phyloP scores from a whole-genome alignment of 768 basidiomycete species.

The Multifurca ochricompacta region DNA sequence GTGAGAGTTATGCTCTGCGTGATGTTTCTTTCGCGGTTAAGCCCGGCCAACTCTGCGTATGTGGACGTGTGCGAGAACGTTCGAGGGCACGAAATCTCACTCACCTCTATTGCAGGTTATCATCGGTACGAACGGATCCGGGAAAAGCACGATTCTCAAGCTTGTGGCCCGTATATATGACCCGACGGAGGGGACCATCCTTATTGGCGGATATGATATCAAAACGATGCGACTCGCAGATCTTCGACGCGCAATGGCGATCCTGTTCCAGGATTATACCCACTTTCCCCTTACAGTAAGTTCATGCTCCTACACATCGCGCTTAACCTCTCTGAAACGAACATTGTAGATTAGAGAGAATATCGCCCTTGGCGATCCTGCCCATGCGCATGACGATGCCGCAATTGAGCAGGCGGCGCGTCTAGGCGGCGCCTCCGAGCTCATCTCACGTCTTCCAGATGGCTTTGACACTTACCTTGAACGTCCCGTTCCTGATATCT shows the following conservation, averaged over 20 bases:
- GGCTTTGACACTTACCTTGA: constrained; percentile 67
- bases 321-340: neutral
- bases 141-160: constrained; percentile 74
- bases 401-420: constrained; percentile 57
- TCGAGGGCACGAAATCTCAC: neutral
- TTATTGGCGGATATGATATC: constrained; percentile 60
- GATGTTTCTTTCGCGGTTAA: constrained; percentile 64
- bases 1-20: constrained; percentile 43
- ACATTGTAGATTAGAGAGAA: constrained; percentile 60
- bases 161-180: constrained; percentile 67
- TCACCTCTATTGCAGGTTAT: constrained; percentile 43
- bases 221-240: constrained; percentile 53
- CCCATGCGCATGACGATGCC: constrained; percentile 43
- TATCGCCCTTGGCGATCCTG: constrained; percentile 65
- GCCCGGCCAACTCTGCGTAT: constrained; percentile 66
- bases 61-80: constrained; percentile 22
- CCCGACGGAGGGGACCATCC: constrained; percentile 55
- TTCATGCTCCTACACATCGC: neutral
- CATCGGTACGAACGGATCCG: constrained; percentile 72
- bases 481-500: constrained; percentile 59
- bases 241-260: constrained; percentile 56
- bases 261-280: constrained; percentile 80
- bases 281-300: constrained; percentile 72
- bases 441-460: constrained; percentile 57
- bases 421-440: constrained; percentile 60